Conservation (phyloP, 805 yeast species). For the Nakazawaea wyomingensis region DNA sequence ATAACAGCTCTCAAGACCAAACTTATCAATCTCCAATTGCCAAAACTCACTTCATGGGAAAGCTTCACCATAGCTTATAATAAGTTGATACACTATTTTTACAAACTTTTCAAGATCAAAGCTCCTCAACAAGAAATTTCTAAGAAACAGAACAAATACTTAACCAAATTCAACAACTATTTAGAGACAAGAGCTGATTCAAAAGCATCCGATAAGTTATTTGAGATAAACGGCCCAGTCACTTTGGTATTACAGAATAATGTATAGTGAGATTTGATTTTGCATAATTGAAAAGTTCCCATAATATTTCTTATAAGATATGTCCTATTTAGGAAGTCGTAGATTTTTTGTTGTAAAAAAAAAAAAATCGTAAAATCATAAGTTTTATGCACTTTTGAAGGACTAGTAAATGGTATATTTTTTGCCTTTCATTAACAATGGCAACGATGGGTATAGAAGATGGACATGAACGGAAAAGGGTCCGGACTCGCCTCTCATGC, state of each 20-base stretch:
- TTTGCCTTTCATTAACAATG: too few species aligned
- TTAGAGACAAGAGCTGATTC: neutral
- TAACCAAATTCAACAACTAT: neutral
- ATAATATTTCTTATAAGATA: neutral
- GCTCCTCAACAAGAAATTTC: neutral
- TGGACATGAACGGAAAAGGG: neutral
- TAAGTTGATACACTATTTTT: neutral
- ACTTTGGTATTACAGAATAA: constrained; percentile 9
- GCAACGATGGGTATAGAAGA: too few species aligned
- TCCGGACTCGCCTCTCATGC: constrained; percentile 39
- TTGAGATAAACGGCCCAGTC: constrained; percentile 8
- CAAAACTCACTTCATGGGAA: neutral
- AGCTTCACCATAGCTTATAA: neutral
- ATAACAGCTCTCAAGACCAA: neutral
- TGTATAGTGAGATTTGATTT: neutral
- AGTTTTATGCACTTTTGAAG: too few species aligned
- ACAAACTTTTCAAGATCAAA: neutral
- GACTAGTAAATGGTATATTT: too few species aligned
- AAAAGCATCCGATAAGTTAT: constrained; percentile 2
- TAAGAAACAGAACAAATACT: neutral
- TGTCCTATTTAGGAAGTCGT: too few species aligned
- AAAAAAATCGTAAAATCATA: too few species aligned
- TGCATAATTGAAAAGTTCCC: neutral
- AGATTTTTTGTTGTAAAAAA: too few species aligned
- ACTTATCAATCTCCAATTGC: constrained; percentile 2